Evolutionary conservation across 2,329 filamentous ascomycete genomes (phyloP), one percentile per base, ranked within the genome.

Genomic region (Fusarium hostae): DNA sequence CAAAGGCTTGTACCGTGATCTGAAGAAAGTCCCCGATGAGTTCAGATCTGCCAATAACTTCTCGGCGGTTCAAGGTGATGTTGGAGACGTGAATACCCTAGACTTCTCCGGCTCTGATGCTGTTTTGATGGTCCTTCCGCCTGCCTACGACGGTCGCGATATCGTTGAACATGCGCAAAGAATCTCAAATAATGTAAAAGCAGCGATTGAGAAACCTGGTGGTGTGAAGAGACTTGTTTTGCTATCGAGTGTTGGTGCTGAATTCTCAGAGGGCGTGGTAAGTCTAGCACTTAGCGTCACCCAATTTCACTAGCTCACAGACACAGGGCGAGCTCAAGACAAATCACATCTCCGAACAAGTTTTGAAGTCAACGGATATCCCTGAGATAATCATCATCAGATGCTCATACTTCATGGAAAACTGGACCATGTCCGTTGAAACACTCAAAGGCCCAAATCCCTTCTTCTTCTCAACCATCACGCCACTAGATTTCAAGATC

Each of bases 391-490:
- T 79, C 16, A 78, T 82, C 44, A 74, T 81, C 4, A 75, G 81
- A 9, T 79, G 75, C 47, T 64, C 67, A 0, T 83, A 81, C 68
- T 82, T 83, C 35, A 82, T 82, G 79, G 80, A 83, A 66, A 82
- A 82, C 51, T 82, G 81, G 81, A 75, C 74, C 6, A 63, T 67
- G 57, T 59, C 63, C 3, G 30, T 78, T 3, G 73, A 78, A 22
- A 80, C 77, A 0, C 64, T 82, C 37, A 69, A 73, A 22, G 66
- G 39, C 1, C 55, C 73, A 2, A 45, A 73, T 1, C 77, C 79
- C 2, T 81, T 78, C 68, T 78, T 83, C 59, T 78, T 66, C 51
- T 80, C 80, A 1, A 78, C 79, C 3, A 71, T 82, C 20, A 79
- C 78, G 0, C 81, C 81, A 0, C 44, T 79, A 4, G 79, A 81